These are phyloP conservation scores for Linnemannia elongata DNA, from an alignment of 192 early-diverging fungal species.

Conservation along the genomic window DNA sequence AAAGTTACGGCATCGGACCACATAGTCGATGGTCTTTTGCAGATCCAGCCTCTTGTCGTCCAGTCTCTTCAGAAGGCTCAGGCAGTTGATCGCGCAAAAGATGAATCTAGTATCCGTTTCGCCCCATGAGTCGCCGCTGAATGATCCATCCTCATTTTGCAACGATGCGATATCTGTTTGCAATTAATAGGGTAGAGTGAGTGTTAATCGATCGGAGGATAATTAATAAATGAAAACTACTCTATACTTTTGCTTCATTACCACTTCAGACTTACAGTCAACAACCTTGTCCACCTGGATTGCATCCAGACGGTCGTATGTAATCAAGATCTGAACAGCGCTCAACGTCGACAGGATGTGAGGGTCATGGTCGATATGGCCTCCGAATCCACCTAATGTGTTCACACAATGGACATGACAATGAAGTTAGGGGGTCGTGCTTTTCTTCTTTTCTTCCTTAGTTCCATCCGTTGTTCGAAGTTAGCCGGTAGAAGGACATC, in stretches of 20 bases:
- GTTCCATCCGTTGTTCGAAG: not conserved
- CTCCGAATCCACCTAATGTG: constrained; percentile 88
- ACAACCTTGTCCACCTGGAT: constrained; percentile 76
- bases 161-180: constrained; percentile 71
- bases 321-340: constrained; percentile 90
- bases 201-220: not conserved
- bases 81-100: constrained; percentile 84
- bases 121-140: constrained; percentile 93
- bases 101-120: constrained; percentile 96
- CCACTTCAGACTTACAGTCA: constrained; percentile 67
- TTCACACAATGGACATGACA: not conserved
- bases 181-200: not conserved
- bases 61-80: constrained; percentile 82
- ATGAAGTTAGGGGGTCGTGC: not conserved
- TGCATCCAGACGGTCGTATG: constrained; percentile 83
- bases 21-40: constrained; percentile 75
- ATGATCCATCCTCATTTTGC: constrained; percentile 81
- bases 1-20: constrained; percentile 89
- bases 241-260: too few species aligned
- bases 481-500: not conserved
- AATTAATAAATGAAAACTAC: not conserved
- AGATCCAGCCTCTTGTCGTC: constrained; percentile 75
- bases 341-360: constrained; percentile 94
- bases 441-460: not conserved
- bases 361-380: constrained; percentile 86